Percentiles rank a stretch among this genome's conserved stretches.
phyloP scores from a whole-genome alignment of 768 basidiomycete species.

The Thelephora aurantiotincta region DNA sequence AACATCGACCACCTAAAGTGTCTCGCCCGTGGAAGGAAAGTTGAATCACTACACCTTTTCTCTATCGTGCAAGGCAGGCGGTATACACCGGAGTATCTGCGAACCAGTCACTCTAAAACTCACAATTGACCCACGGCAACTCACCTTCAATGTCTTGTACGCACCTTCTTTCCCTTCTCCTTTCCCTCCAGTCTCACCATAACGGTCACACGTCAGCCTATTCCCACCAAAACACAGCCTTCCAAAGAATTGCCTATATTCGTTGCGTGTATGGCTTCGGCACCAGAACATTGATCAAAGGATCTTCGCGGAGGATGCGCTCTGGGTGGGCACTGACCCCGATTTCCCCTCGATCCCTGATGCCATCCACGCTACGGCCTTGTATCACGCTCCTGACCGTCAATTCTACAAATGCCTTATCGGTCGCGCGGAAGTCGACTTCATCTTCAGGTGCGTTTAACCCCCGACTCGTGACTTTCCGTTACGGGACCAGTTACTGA shows the following conservation, averaged over 20 bases:
- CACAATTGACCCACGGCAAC: slow-evolving; percentile 34
- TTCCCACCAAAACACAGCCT: slow-evolving; percentile 46
- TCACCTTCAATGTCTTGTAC: slow-evolving; percentile 54
- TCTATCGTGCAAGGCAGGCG: slow-evolving; percentile 38
- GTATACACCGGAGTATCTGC: slow-evolving; percentile 38
- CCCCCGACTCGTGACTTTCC: background rate
- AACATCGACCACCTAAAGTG: slow-evolving; percentile 7
- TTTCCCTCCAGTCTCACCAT: background rate
- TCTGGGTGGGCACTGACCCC: slow-evolving; percentile 55
- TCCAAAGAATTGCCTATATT: slow-evolving; percentile 38
- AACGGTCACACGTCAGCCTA: slow-evolving; percentile 19
- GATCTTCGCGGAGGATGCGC: slow-evolving; percentile 46
- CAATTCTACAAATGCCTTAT: slow-evolving; percentile 41
- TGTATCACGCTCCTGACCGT: slow-evolving; percentile 25
- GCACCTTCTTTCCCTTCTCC: slow-evolving; percentile 9
- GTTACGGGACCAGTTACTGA: background rate
- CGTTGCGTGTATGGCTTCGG: slow-evolving; percentile 52
- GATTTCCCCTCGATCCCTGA: slow-evolving; percentile 45
- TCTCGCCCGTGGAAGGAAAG: slow-evolving; percentile 15
- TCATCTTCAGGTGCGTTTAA: slow-evolving; percentile 32
- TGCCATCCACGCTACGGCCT: slow-evolving; percentile 39
- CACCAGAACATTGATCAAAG: slow-evolving; percentile 45
- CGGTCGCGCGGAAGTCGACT: slow-evolving; percentile 42
- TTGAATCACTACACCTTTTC: slow-evolving; percentile 31
- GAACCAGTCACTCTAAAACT: slow-evolving; percentile 33